Base-by-base conservation (phyloP, 768 basidiomycete species). In the Trametes coccinea region DNA sequence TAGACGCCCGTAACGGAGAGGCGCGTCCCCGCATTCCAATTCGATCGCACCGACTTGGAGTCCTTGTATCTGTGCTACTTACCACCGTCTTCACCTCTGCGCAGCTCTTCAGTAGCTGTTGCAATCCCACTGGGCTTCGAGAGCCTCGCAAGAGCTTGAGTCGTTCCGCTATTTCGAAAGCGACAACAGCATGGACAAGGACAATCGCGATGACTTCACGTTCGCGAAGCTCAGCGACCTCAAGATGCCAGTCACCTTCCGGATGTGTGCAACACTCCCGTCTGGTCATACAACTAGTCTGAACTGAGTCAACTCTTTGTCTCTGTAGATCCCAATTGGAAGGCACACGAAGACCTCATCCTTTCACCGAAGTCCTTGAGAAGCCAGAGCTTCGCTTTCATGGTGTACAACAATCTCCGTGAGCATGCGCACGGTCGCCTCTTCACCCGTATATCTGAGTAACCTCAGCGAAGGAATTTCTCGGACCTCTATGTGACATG, bases 401-500 rank as follows among this genome's bases (percentile, higher is more conserved):
- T 66, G 95, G 95, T 11, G 84, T 87, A 27, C 93, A 92, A 39
- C 94, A 92, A 70, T 86, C 87, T 63, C 81, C 84, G 90, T 93
- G 75, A 72, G 85, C 74, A 48, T 45, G 11, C 17, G 34, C 49
- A 31, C 14, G 41, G 40, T 7, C 11, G 17, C 48, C 41, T 46
- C 68, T 43, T 63, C 61, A 37, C 62, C 37, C 51, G 58, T 30
- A 67, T 56, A 56, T 56, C 65, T 63, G 44, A 61, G 56, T 63
- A 53, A 66, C 61, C 53, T 57, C 65, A 51, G 44, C 46, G 14
- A 29, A 97, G 94, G 66, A 87, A 85, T 13, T 84, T 90, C 66
- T 92, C 95, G 71, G 97, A 98, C 76, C 84, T 98, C 59, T 96
- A 93, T 75, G 90, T 98, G 55, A 93, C 92, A 10, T 90, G 93